A percentile compares a stretch with the other conserved stretches of the same genome.
Evolutionary conservation across 371 early-diverging fungal genomes (phyloP).

Genomic region (Mucor plumbeus): DNA sequence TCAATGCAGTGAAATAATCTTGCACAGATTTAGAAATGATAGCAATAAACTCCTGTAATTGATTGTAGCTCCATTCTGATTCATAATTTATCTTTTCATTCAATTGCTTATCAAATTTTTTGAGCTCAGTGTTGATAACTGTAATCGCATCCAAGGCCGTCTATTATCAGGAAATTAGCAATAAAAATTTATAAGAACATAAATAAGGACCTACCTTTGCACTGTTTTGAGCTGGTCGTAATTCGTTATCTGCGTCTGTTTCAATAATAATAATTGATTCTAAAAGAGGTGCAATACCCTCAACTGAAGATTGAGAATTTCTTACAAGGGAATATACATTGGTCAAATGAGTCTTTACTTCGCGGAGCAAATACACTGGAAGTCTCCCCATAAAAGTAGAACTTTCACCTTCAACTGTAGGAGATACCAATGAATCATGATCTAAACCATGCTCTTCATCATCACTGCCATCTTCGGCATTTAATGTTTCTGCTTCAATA

Average conservation of each 20-base stretch:
- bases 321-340: constrained; percentile 12
- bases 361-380: constrained; percentile 23
- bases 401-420: not conserved
- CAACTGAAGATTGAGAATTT: constrained; percentile 30
- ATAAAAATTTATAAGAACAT: not conserved
- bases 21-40: constrained; percentile 17
- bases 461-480: constrained; percentile 21
- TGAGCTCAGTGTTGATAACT: constrained; percentile 16
- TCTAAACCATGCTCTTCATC: constrained; percentile 15
- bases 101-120: constrained; percentile 24
- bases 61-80: constrained; percentile 32
- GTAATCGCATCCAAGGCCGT: constrained; percentile 25
- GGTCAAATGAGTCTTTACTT: constrained; percentile 21
- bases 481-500: constrained; percentile 21
- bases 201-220: constrained; percentile 36
- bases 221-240: constrained; percentile 49
- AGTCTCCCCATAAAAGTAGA: constrained; percentile 18
- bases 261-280: constrained; percentile 49
- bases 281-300: constrained; percentile 40
- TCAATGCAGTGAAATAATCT: constrained; percentile 36
- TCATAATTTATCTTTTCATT: constrained; percentile 19
- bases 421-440: not conserved
- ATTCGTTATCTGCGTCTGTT: constrained; percentile 48
- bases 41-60: constrained; percentile 22
- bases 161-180: not conserved